Evolutionary conservation across 2,329 filamentous ascomycete species (phyloP), one percentile per base, ranked within the genome.

Genomic region (Fusarium solani-melongenae): DNA sequence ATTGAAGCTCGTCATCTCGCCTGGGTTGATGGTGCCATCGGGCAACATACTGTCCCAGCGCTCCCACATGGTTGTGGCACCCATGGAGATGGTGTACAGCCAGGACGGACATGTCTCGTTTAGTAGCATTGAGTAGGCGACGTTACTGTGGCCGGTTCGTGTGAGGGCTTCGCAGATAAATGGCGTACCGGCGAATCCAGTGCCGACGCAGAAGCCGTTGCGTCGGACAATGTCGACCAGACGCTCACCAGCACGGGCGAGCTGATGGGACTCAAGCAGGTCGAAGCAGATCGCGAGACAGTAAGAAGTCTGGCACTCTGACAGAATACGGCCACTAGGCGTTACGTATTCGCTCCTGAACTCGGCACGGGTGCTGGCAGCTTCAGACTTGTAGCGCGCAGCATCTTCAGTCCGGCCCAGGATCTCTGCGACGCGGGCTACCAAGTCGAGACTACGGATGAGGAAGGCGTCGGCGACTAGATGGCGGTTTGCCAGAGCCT

Each of bases 401-500:
- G 41, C 39, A 0, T 64, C 41, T 1, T 79, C 76, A 0, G 68
- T 64, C 5, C 81, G 70, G 0, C 80, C 78, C 0, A 87, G 76
- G 0, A 77, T 67, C 1, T 66, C 64, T 1, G 81, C 81, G 27
- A 86, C 82, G 12, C 81, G 76, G 2, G 79, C 76, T 4, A 85
- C 78, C 0, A 85, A 64, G 8, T 79, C 75, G 0, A 85, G 85
- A 24, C 86, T 83, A 51, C 83, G 82, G 2, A 86, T 81, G 2
- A 88, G 79, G 66, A 86, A 88, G 2, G 85, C 84, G 62, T 88
- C 85, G 0, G 86, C 84, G 1, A 87, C 84, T 2, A 86, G 80
- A 4, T 79, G 77, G 0, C 80, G 77, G 39, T 83, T 79, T 0
- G 86, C 87, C 0, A 81, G 82, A 0, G 83, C 84, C 17, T 76